Conservation (phyloP, 2,329 filamentous ascomycete species). For the Xylaria digitata region DNA sequence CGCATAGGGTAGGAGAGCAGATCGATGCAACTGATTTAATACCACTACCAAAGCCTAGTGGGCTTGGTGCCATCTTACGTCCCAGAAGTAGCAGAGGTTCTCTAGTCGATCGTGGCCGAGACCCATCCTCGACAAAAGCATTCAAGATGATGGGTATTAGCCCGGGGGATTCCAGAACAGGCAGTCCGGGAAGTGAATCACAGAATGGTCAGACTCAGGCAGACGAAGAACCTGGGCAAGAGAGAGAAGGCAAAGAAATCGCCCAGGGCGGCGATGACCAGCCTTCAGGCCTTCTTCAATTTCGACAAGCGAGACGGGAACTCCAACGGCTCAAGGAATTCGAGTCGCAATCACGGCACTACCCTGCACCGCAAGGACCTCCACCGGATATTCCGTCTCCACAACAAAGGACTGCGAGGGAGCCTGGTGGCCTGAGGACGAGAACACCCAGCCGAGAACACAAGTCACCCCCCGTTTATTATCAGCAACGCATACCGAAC, state of each 20-base stretch:
- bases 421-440: conserved; percentile 45
- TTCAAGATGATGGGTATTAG: conserved; percentile 72
- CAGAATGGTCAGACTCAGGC: conserved; percentile 30
- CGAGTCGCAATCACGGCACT: conserved; percentile 59
- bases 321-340: conserved; percentile 67
- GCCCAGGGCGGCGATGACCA: conserved; percentile 43
- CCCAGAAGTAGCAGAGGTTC: conserved; percentile 76
- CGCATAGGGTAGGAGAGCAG: conserved; percentile 51
- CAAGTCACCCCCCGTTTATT: conserved; percentile 58
- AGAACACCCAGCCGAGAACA: conserved; percentile 59
- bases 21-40: conserved; percentile 47
- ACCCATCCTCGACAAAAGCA: conserved; percentile 62
- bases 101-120: conserved; percentile 61
- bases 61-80: conserved; percentile 70
- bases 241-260: conserved; percentile 36
- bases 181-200: conserved; percentile 34
- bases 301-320: conserved; percentile 68
- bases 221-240: conserved; percentile 23
- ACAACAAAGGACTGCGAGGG: conserved; percentile 41
- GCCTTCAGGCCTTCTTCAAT: conserved; percentile 66
- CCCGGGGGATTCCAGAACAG: conserved; percentile 50
- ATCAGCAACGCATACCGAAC: conserved; percentile 58
- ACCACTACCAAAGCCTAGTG: conserved; percentile 59
- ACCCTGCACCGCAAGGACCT: conserved; percentile 45
- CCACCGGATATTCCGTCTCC: conserved; percentile 39